phyloP scores from a whole-genome alignment of 495 filamentous ascomycete species.

The Parathielavia hyrcaniae region DNA sequence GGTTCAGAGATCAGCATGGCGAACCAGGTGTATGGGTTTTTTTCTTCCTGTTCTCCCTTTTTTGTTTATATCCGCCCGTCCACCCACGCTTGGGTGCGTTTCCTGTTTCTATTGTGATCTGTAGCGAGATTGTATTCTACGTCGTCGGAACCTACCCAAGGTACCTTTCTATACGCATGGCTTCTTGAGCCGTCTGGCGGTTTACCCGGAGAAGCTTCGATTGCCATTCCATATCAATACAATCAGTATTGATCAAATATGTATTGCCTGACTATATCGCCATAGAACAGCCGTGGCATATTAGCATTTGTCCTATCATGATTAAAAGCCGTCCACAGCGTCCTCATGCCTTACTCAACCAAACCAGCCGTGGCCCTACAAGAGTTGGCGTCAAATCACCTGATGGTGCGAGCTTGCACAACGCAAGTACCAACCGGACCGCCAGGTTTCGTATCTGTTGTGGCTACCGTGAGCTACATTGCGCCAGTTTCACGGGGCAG shows the following conservation, averaged over 20 bases:
- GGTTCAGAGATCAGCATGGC: constrained; percentile 15
- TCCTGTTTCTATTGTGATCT: background rate
- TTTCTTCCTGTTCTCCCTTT: background rate
- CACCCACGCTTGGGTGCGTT: background rate
- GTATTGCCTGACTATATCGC: too few relatives aligned
- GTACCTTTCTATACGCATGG: background rate
- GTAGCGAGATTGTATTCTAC: constrained; percentile 7
- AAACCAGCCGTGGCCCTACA: background rate
- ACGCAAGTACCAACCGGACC: too few relatives aligned
- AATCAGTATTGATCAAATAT: too few relatives aligned
- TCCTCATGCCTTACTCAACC: too few relatives aligned
- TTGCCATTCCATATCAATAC: too few relatives aligned
- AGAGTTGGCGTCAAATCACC: background rate
- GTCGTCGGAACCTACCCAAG: background rate
- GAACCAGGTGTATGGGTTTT: constrained; percentile 11
- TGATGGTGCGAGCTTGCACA: too few relatives aligned
- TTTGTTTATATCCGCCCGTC: background rate
- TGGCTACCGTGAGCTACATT: too few relatives aligned
- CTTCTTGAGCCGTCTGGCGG: too few relatives aligned
- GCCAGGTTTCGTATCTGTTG: too few relatives aligned
- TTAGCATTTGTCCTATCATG: background rate
- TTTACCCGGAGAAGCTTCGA: too few relatives aligned
- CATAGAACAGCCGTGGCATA: background rate
- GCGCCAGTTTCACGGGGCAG: too few relatives aligned
- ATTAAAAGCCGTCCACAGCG: background rate